phyloP scores from a whole-genome alignment of 2,329 filamentous ascomycete genomes.

The Rutstroemia sydowiana region DNA sequence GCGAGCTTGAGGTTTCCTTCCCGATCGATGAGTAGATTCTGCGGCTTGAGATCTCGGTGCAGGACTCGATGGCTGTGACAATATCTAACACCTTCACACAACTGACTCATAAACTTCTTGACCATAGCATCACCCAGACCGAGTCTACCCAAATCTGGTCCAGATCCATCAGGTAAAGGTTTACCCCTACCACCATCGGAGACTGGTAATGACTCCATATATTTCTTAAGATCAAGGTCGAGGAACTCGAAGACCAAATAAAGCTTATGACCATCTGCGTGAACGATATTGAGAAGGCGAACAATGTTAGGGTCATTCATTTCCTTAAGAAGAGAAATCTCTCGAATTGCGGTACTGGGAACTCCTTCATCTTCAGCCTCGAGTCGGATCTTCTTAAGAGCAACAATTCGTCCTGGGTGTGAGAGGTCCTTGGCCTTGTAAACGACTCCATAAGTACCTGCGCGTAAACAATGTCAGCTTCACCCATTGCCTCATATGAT shows the following conservation, averaged over 20 bases:
- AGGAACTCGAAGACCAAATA: constrained; percentile 92
- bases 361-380: constrained; percentile 94
- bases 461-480: constrained; percentile 18
- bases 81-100: constrained; percentile 77
- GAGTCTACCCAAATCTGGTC: constrained; percentile 54
- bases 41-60: constrained; percentile 83
- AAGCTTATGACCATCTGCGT: constrained; percentile 89
- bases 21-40: constrained; percentile 80
- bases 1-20: constrained; percentile 86
- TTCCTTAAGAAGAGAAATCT: constrained; percentile 90
- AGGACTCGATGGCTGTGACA: constrained; percentile 84
- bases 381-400: constrained; percentile 90
- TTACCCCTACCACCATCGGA: constrained; percentile 80
- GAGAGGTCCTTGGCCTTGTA: constrained; percentile 88
- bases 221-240: constrained; percentile 88
- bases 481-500: neutral
- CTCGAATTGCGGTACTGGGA: constrained; percentile 85
- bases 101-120: constrained; percentile 87
- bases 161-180: constrained; percentile 71
- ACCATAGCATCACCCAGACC: constrained; percentile 75
- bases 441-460: constrained; percentile 90
- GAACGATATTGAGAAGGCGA: constrained; percentile 81
- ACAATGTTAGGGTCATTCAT: constrained; percentile 92
- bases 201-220: constrained; percentile 85
- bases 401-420: constrained; percentile 77